Evolutionary conservation across 2,329 filamentous ascomycete genomes (phyloP).

Genomic region (Coniosporium tulheliwenetii): DNA sequence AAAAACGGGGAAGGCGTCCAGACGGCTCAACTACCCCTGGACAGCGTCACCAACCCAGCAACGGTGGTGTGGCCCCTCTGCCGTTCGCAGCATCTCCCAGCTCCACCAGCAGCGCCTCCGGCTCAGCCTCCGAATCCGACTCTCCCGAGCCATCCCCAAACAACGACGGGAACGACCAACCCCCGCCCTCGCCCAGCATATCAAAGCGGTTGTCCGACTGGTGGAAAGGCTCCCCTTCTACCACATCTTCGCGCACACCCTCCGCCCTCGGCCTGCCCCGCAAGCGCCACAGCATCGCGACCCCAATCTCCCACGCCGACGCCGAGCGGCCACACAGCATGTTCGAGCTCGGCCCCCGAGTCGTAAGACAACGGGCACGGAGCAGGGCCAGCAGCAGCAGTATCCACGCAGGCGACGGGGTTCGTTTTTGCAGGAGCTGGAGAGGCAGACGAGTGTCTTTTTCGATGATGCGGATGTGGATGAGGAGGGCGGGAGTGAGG

Average conservation of each 20-base stretch:
- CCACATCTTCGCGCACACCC: neutral
- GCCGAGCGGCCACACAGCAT: conserved; percentile 1
- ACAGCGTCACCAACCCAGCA: neutral
- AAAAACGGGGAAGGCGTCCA: conserved; percentile 10
- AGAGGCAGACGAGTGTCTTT: conserved; percentile 30
- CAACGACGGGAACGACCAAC: neutral
- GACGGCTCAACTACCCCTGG: neutral
- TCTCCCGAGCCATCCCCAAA: neutral
- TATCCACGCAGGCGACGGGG: conserved; percentile 7
- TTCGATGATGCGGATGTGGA: conserved; percentile 22
- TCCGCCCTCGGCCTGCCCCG: neutral
- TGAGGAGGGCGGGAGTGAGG: conserved; percentile 9
- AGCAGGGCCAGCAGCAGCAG: no score
- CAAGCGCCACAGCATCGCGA: neutral
- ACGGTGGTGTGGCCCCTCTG: neutral
- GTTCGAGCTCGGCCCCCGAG: conserved; percentile 2
- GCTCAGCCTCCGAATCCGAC: neutral
- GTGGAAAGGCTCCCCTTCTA: conserved; percentile 6
- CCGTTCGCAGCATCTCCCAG: neutral
- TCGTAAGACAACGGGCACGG: neutral
- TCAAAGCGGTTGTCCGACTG: conserved; percentile 14
- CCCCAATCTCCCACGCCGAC: neutral
- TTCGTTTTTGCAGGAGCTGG: conserved; percentile 26
- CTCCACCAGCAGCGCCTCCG: neutral
- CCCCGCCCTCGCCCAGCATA: conserved; percentile 11